Percentiles rank a stretch among this genome's conserved stretches.
Conservation (phyloP, 1,284 basidiomycete genomes). For the Tremellales sp. region DNA sequence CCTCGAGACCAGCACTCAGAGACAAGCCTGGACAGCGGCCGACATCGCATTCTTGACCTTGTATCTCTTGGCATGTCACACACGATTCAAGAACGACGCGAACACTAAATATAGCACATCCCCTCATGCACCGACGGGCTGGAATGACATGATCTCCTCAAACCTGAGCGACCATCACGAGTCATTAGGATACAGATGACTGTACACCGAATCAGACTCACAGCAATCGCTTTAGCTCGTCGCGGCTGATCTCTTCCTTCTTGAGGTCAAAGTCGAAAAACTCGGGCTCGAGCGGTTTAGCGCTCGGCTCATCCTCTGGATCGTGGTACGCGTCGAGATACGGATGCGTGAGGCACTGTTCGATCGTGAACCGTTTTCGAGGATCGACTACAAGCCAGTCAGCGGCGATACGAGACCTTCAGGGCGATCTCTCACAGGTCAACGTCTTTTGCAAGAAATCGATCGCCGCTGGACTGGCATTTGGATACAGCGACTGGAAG, state of each 20-base stretch:
- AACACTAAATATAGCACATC: no score
- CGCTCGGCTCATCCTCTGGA: slow-evolving; percentile 87
- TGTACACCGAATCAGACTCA: slow-evolving; percentile 13
- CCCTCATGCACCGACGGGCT: slow-evolving; percentile 13
- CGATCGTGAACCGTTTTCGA: slow-evolving; percentile 86
- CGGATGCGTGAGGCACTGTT: slow-evolving; percentile 82
- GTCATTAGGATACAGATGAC: slow-evolving; percentile 1
- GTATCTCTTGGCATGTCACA: no score
- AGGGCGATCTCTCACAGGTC: slow-evolving; percentile 54
- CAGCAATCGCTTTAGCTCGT: slow-evolving; percentile 61
- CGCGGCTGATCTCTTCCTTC: slow-evolving; percentile 88
- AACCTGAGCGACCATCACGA: slow-evolving; percentile 41
- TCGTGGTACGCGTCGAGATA: slow-evolving; percentile 86
- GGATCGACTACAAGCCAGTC: slow-evolving; percentile 66
- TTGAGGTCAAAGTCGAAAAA: slow-evolving; percentile 95
- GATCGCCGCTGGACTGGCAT: slow-evolving; percentile 75
- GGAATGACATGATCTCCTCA: slow-evolving; percentile 75
- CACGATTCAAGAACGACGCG: no score
- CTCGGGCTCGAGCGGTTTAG: slow-evolving; percentile 79
- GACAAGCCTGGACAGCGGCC: no score
- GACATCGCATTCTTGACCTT: no score
- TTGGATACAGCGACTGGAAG: slow-evolving; percentile 77
- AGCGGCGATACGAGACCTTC: background rate
- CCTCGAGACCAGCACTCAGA: no score
- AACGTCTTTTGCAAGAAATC: slow-evolving; percentile 90